These are phyloP conservation scores for Pichia cabralensis DNA, from an alignment of 805 yeast genomes.

Conservation along the genomic window DNA sequence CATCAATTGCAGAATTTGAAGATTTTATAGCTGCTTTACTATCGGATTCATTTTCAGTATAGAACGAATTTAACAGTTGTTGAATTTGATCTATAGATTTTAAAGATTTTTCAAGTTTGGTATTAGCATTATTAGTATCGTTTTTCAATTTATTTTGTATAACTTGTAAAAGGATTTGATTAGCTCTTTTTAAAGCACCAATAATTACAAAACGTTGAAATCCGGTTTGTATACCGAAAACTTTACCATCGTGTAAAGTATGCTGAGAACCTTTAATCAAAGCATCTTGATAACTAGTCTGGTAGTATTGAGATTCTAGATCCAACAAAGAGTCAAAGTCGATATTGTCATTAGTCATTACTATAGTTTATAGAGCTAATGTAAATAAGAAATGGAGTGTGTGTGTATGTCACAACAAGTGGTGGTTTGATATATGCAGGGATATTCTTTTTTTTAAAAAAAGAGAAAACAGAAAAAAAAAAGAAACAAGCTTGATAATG, in stretches of 20 bases:
- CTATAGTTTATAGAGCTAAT: too few species aligned
- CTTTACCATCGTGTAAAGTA: slow-evolving; percentile 69
- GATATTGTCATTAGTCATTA: too few species aligned
- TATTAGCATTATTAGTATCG: neutral
- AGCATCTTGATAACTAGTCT: slow-evolving; percentile 68
- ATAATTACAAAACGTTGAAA: slow-evolving; percentile 59
- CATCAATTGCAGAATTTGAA: slow-evolving; percentile 22
- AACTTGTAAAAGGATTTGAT: slow-evolving; percentile 14
- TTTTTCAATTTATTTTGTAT: neutral
- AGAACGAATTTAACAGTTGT: slow-evolving; percentile 14
- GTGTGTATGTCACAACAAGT: too few species aligned
- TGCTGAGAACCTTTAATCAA: slow-evolving; percentile 45
- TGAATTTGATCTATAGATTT: slow-evolving; percentile 9
- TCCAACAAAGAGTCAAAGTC: slow-evolving; percentile 49
- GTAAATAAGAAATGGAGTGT: neutral
- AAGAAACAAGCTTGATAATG: too few species aligned
- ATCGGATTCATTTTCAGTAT: too few species aligned
- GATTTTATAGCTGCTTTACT: too few species aligned
- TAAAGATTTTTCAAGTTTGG: neutral
- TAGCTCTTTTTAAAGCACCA: slow-evolving; percentile 56
- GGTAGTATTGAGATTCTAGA: slow-evolving; percentile 53
- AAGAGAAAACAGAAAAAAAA: too few species aligned
- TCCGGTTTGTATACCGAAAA: slow-evolving; percentile 73
- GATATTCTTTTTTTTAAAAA: too few species aligned
- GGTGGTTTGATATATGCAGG: too few species aligned